Base-by-base conservation (phyloP, 192 early-diverging fungal genomes). In the Mortierella antarctica region DNA sequence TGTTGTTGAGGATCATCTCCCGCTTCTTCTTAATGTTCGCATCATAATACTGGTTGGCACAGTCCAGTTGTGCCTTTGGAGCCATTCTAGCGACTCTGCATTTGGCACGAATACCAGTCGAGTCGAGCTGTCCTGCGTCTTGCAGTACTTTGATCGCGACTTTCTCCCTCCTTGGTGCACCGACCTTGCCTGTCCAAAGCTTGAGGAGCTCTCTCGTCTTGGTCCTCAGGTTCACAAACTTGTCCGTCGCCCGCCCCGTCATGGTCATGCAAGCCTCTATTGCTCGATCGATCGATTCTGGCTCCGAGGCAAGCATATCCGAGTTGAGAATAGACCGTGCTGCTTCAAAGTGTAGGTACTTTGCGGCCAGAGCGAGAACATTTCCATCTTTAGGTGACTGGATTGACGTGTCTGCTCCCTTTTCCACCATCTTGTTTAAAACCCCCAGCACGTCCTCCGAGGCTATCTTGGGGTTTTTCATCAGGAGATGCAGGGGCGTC, bases 391-490 rank as follows among this genome's bases (percentile, higher is more conserved):
- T 48, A 0, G 67, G 67, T 21, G 54, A 57, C 14, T 62, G 41
- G 44, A 80, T 62, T 12, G 77, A 67, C 3, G 77, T 80, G 47
- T 80, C 77, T 31, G 65, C 77, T 23, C 77, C 77, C 48, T 72
- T 80, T 57, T 70, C 77, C 10, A 72, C 54, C 54, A 80, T 56
- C 54, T 40, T 62, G 65, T 59, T 57, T 48, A 80, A 21, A 8
- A 67, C 70, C 54, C 62, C 70, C 17, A 62, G 93, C 91, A 41
- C 82, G 86, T 57, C 86, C 90, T 81, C 88, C 94, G 31, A 91
- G 94, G 66, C 95, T 93, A 87, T 98, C 96, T 71, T 96, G 97
- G 86, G 97, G 95, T 85, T 99, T 94, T 74, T 94, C 93, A 62
- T 93, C 91, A 45, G 93, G 92, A 65, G 91, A 96, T 71, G 77